A percentile compares a stretch with the other conserved stretches of the same genome.
Conservation (phyloP, 306 rosid genomes). For the Corylus americana region DNA sequence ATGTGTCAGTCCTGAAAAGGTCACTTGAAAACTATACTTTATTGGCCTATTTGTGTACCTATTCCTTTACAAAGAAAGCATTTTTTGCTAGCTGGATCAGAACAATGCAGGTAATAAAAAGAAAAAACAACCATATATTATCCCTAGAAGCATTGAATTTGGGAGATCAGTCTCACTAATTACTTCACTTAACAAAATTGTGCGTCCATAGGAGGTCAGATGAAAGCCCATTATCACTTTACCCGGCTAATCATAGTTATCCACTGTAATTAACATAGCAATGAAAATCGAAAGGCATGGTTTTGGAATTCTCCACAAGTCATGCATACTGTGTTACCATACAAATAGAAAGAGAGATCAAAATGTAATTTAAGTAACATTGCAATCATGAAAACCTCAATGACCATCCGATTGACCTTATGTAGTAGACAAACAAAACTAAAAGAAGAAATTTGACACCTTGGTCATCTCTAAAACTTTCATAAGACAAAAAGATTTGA, state of each 20-base stretch:
- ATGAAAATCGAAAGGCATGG: neutral
- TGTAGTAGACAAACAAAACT: conserved; percentile 16
- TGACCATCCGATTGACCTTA: neutral
- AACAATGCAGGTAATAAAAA: neutral
- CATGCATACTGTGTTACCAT: neutral
- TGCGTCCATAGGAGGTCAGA: neutral
- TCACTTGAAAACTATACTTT: neutral
- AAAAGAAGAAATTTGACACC: neutral
- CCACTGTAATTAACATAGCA: too few relatives aligned
- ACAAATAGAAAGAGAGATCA: neutral
- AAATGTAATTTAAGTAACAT: neutral
- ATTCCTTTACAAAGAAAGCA: too few relatives aligned
- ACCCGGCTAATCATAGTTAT: neutral
- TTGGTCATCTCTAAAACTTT: neutral
- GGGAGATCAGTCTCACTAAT: neutral
- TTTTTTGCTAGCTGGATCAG: neutral
- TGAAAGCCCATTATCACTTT: neutral
- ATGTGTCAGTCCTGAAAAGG: neutral
- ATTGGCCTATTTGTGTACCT: too few relatives aligned
- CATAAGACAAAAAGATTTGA: neutral
- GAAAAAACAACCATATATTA: neutral
- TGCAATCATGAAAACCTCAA: neutral
- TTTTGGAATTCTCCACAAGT: neutral
- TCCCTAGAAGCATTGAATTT: neutral
- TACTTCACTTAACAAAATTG: neutral